Conservation (phyloP, 805 yeast species). For the Naumovozyma baii region DNA sequence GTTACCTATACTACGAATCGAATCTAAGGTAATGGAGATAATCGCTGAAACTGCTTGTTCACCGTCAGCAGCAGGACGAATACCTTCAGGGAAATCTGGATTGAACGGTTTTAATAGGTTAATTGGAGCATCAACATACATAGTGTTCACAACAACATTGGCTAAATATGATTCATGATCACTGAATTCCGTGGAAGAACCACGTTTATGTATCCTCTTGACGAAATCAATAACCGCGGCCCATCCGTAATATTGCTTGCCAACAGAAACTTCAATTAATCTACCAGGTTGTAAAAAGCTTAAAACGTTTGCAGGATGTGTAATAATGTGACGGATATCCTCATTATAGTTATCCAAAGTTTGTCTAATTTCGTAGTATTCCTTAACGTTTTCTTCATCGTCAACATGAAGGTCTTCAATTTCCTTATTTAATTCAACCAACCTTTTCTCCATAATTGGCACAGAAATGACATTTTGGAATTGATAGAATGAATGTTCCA, state of each 20-base stretch:
- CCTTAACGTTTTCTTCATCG: constrained; percentile 65
- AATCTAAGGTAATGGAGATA: constrained; percentile 75
- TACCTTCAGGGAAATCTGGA: constrained; percentile 78
- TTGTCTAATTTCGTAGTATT: constrained; percentile 70
- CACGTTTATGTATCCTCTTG: constrained; percentile 59
- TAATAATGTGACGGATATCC: constrained; percentile 70
- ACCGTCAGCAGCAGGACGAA: constrained; percentile 68
- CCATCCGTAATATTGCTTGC: constrained; percentile 80
- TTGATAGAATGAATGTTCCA: constrained; percentile 87
- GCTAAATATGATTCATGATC: constrained; percentile 89
- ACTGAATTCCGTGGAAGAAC: constrained; percentile 45
- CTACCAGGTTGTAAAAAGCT: constrained; percentile 87
- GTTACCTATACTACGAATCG: constrained; percentile 67
- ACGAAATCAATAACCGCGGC: constrained; percentile 73
- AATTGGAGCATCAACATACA: constrained; percentile 77
- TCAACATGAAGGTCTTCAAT: constrained; percentile 47
- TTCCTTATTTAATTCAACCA: constrained; percentile 44
- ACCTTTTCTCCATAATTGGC: constrained; percentile 66
- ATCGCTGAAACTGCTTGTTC: constrained; percentile 67
- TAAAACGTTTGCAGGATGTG: constrained; percentile 83
- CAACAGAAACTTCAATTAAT: constrained; percentile 56
- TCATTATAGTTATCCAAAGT: constrained; percentile 62
- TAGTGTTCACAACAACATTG: constrained; percentile 68
- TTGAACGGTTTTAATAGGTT: constrained; percentile 67
- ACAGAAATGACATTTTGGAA: constrained; percentile 89